These are phyloP conservation scores for Colletotrichum zoysiae DNA, from an alignment of 2,329 filamentous ascomycete species.

Conservation along the genomic window DNA sequence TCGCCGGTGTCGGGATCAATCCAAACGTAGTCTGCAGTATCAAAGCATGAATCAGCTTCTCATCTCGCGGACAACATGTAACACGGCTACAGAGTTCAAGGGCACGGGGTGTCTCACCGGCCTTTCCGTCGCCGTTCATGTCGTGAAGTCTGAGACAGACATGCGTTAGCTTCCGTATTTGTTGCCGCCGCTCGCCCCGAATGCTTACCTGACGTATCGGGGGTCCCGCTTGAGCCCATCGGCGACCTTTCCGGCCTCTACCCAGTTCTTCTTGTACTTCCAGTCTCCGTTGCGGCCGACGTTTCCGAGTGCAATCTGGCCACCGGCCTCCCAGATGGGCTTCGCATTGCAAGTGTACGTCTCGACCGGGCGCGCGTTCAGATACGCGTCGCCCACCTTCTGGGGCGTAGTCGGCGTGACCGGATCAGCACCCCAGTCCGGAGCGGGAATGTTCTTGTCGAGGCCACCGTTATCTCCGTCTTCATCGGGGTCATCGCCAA, in stretches of 20 bases:
- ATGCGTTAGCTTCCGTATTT: not conserved
- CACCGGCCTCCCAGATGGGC: constrained; percentile 24
- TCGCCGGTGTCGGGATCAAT: constrained; percentile 37
- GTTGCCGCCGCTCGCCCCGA: not conserved
- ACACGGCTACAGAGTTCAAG: not conserved
- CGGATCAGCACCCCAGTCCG: constrained; percentile 29
- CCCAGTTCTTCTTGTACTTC: constrained; percentile 37
- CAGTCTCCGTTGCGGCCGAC: constrained; percentile 37
- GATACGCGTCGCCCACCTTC: not conserved
- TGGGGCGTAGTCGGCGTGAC: not conserved
- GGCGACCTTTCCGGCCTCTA: constrained; percentile 23
- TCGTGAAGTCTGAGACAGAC: constrained; percentile 28
- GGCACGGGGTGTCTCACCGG: constrained; percentile 14
- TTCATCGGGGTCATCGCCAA: constrained; percentile 19
- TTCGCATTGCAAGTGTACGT: not conserved
- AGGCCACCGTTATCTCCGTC: constrained; percentile 36
- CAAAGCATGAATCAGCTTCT: not conserved
- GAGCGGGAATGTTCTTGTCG: constrained; percentile 30
- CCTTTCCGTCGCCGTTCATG: constrained; percentile 44
- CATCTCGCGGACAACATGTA: not conserved
- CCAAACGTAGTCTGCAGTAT: constrained; percentile 41
- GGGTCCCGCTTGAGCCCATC: constrained; percentile 16
- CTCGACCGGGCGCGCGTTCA: not conserved
- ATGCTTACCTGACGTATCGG: constrained; percentile 12
- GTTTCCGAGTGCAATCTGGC: constrained; percentile 35